Base-by-base conservation (phyloP, 2,329 filamentous ascomycete genomes). In the Apiospora kogelbergensis region DNA sequence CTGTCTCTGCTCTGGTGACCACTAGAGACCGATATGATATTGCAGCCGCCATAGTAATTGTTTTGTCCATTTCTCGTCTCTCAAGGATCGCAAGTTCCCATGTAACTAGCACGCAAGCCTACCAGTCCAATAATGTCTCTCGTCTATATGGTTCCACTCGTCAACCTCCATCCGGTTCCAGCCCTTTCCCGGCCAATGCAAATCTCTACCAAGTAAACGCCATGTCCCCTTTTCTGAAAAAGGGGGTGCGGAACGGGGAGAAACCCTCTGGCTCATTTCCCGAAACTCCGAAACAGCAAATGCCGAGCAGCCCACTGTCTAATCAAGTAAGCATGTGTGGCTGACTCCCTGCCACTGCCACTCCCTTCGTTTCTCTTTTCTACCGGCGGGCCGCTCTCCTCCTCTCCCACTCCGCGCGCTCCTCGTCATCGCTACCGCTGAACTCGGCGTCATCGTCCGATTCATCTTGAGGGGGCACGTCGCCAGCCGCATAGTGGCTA, bases 341-440 rank as follows among this genome's bases (percentile, higher is more conserved):
- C 11, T 42, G 37, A 22, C 65, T 73, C 76, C 73, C 77, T 74
- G 11, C 75, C 72, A 70, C 76, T 80, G 74, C 76, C 40, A 42
- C 40, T 15, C 26, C 48, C 46, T 48, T 13, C n/a, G 13, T 48
- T 57, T 57, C 13, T 13, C 20, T 24, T 37, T 33, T 33, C 48
- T 60, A 60, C 30, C 30, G 53, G 17, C 53, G 53, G 11, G 79
- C 78, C 41, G 74, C 77, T 65, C 76, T 75, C 74, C 79, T 83
- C 74, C 86, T 81, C 79, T 90, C 87, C 84, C 86, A 89, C 80
- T 88, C 87, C 22, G 85, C 88, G 70, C 88, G 83, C 78, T 90
- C 88, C 70, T 90, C 88, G 11, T 89, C 88, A 70, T 90, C 89
- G 73, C 88, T 90, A 26, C 86, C 88, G 68, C 88, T 90, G 66